phyloP scores from a whole-genome alignment of 2,329 filamentous ascomycete genomes.

The Alternaria brassicicola region DNA sequence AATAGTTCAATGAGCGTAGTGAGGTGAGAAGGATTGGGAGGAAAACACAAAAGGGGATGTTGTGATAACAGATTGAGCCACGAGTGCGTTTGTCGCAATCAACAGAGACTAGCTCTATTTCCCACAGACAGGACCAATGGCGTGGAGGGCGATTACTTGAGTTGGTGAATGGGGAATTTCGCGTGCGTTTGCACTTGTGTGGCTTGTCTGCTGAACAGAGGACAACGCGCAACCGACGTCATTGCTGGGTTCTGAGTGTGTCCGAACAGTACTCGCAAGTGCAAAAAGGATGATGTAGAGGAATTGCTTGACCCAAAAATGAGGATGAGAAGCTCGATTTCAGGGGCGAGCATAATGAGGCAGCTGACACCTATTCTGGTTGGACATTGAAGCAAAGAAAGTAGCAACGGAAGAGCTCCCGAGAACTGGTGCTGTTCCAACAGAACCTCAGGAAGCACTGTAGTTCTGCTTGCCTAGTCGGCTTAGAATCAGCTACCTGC shows the following conservation, averaged over 20 bases:
- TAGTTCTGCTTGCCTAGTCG: not conserved
- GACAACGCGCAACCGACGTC: not conserved
- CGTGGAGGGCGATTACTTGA: not conserved
- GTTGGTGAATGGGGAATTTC: conserved; percentile 6
- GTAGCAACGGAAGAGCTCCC: not conserved
- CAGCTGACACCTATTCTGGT: not conserved
- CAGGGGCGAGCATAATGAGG: not conserved
- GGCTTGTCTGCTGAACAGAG: conserved; percentile 6
- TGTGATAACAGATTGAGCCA: conserved; percentile 4
- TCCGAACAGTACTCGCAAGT: not conserved
- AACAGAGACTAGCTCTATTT: conserved; percentile 6
- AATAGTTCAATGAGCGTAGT: conserved; percentile 5
- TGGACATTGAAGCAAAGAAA: not conserved
- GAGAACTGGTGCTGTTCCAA: not conserved
- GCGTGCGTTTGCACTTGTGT: conserved; percentile 16
- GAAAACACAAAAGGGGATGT: not conserved
- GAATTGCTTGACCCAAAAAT: not conserved
- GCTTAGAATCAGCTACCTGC: not conserved
- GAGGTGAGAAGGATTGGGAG: conserved; percentile 1
- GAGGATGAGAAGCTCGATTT: not conserved
- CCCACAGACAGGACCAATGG: conserved; percentile 11
- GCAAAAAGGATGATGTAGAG: not conserved
- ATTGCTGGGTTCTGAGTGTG: not conserved
- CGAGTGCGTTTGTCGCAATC: not conserved
- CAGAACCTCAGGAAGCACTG: not conserved